Percentiles rank a stretch among this genome's conserved stretches.
phyloP scores from a whole-genome alignment of 208 protist species.

The Jaenimonas drosophilae region DNA sequence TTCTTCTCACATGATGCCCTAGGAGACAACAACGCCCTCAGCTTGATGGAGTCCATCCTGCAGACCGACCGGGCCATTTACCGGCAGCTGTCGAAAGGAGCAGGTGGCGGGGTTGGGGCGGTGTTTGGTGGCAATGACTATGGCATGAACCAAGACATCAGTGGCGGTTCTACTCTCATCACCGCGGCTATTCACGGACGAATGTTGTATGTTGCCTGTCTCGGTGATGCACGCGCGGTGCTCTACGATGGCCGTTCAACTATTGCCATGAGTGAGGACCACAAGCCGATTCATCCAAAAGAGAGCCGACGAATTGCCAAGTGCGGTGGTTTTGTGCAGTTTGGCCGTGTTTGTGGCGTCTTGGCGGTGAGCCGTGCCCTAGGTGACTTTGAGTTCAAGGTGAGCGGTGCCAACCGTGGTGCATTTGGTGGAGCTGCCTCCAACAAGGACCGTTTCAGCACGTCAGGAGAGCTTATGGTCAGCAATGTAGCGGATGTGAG shows the following conservation, averaged over 20 bases:
- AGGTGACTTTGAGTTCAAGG: conserved; percentile 90
- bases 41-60: conserved; percentile 64
- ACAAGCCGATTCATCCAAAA: conserved; percentile 74
- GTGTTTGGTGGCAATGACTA: not conserved
- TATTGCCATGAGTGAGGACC: conserved; percentile 87
- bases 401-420: conserved; percentile 24
- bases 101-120: conserved; percentile 3
- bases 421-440: conserved; percentile 5
- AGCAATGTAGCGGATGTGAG: conserved; percentile 71
- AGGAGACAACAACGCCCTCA: conserved; percentile 64
- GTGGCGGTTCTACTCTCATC: conserved; percentile 66
- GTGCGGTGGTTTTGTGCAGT: conserved; percentile 85
- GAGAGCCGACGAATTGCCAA: conserved; percentile 67
- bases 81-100: conserved; percentile 13
- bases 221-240: conserved; percentile 83
- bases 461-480: conserved; percentile 44
- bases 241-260: conserved; percentile 61
- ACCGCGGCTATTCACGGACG: conserved; percentile 49
- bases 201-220: conserved; percentile 80
- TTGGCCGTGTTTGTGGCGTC: conserved; percentile 87
- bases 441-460: not conserved
- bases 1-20: conserved; percentile 47
- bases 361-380: conserved; percentile 86
- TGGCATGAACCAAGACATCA: conserved; percentile 3
- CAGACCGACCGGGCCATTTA: conserved; percentile 45